Base-by-base conservation (phyloP, 306 rosid genomes). In the Elaeagnus macrophylla region DNA sequence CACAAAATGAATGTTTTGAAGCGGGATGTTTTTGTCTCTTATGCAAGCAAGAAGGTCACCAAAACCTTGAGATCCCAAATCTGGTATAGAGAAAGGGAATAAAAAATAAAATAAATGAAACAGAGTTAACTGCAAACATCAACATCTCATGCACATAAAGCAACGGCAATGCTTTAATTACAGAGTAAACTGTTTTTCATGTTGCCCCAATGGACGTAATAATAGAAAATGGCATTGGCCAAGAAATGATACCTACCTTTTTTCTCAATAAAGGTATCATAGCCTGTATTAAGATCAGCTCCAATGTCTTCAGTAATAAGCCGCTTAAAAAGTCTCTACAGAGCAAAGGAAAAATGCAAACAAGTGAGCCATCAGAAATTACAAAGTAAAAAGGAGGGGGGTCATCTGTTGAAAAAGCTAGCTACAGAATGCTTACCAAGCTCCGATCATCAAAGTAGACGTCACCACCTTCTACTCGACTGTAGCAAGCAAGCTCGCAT, bases 1-100 rank as follows among this genome's bases (percentile, higher is more conserved):
- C 96, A 87, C 99, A 78, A 91, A 91, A 77, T 91, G 99, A 68
- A 91, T 87, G 68, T 87, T 87, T 51, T 89, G 93, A 70, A 91
- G 95, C 3, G 85, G 89, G 62, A 84, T 69, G 43, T 64, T 80
- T 72, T 83, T 91, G 81, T 69, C 85, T 73, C 97, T 78, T 56
- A 86, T 80, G 85, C 95, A 91, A 60, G 76, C 72, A 75, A 91
- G 95, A 67, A 91, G 93, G 64, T 91, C 87, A 8, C 94, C 96
- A 72, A 82, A 91, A 53, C 95, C 93, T 65, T 76, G 82, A 58
- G 96, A 91, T 42, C 96, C 99, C 49, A 91, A 60, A 58, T 87
- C 99, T 91, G 83, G 51, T 53, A 66, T 47, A 43, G 53, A 67
- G 17, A 37, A 60, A 5, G 32, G 32, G 4, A 25, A 25, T 25